These are phyloP conservation scores for Venturia aucupariae DNA, from an alignment of 2,329 filamentous ascomycete species.

Conservation along the genomic window DNA sequence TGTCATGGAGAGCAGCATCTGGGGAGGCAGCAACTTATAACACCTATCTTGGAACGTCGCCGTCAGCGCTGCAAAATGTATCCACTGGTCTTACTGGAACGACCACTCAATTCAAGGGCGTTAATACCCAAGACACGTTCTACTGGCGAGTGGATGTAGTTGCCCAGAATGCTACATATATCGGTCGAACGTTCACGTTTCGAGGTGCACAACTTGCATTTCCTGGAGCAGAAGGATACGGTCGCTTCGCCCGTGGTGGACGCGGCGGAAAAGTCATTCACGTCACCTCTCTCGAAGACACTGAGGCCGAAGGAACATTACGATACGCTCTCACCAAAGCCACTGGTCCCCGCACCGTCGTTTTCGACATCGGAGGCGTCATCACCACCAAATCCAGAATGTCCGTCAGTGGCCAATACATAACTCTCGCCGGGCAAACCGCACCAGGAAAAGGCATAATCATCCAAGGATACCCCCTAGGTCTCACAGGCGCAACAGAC, in stretches of 20 bases:
- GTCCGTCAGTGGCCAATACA: slow-evolving; percentile 36
- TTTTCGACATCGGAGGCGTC: slow-evolving; percentile 43
- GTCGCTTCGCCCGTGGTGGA: slow-evolving; percentile 38
- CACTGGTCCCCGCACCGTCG: slow-evolving; percentile 38
- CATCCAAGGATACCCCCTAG: slow-evolving; percentile 46
- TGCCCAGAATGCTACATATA: slow-evolving; percentile 14
- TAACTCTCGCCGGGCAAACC: slow-evolving; percentile 43
- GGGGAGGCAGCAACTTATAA: slow-evolving; percentile 3
- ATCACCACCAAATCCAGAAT: slow-evolving; percentile 40
- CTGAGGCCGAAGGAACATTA: slow-evolving; percentile 38
- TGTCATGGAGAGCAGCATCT: slow-evolving; percentile 21
- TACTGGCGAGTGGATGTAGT: not conserved
- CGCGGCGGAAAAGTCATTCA: slow-evolving; percentile 39
- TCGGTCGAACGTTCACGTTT: slow-evolving; percentile 25
- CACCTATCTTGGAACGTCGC: not conserved
- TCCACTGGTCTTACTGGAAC: not conserved
- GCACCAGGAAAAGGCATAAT: slow-evolving; percentile 38
- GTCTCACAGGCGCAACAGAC: slow-evolving; percentile 43
- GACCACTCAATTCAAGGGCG: not conserved
- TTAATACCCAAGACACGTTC: not conserved
- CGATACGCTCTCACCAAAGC: slow-evolving; percentile 41
- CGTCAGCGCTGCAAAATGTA: not conserved
- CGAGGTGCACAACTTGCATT: slow-evolving; percentile 31
- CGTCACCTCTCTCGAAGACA: slow-evolving; percentile 41
- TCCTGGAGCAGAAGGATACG: slow-evolving; percentile 43